Conservation (phyloP, 2,329 filamentous ascomycete species). For the Aureobasidium subglaciale region DNA sequence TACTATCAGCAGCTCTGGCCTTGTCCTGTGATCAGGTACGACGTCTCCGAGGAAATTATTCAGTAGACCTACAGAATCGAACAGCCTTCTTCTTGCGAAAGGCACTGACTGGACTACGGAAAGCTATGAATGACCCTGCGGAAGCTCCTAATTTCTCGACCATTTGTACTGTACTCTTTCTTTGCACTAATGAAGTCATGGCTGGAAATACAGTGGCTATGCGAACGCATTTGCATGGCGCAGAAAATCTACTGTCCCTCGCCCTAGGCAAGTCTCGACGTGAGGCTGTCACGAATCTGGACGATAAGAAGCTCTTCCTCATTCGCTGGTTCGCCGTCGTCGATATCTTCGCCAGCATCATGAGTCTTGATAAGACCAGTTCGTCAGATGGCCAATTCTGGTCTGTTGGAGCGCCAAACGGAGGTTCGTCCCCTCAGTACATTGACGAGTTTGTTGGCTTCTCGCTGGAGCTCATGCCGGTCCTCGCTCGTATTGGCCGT, state of each 20-base stretch:
- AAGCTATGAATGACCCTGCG: slow-evolving; percentile 1
- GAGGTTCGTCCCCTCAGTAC: neutral
- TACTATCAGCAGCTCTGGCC: slow-evolving; percentile 9
- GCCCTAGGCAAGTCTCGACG: neutral
- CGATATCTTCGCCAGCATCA: slow-evolving; percentile 11
- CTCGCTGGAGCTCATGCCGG: slow-evolving; percentile 11
- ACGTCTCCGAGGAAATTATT: neutral
- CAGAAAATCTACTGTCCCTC: slow-evolving; percentile 5
- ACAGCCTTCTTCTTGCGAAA: slow-evolving; percentile 7
- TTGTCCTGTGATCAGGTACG: slow-evolving; percentile 12
- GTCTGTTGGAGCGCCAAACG: slow-evolving; percentile 1
- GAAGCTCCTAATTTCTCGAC: slow-evolving; percentile 3
- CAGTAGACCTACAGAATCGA: slow-evolving; percentile 1
- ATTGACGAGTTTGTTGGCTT: slow-evolving; percentile 16
- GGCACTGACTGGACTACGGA: neutral
- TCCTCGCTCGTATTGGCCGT: slow-evolving; percentile 7
- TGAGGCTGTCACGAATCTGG: neutral
- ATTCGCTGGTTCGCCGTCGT: slow-evolving; percentile 11
- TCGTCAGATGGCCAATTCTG: slow-evolving; percentile 7
- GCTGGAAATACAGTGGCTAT: neutral
- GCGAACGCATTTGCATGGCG: slow-evolving; percentile 10
- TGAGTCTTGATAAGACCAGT: slow-evolving; percentile 9
- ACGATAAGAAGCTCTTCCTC: neutral
- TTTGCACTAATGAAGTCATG: slow-evolving; percentile 14
- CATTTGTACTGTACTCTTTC: slow-evolving; percentile 7